Base-by-base conservation (phyloP, 2,329 filamentous ascomycete species). In the Fusarium sp. region DNA sequence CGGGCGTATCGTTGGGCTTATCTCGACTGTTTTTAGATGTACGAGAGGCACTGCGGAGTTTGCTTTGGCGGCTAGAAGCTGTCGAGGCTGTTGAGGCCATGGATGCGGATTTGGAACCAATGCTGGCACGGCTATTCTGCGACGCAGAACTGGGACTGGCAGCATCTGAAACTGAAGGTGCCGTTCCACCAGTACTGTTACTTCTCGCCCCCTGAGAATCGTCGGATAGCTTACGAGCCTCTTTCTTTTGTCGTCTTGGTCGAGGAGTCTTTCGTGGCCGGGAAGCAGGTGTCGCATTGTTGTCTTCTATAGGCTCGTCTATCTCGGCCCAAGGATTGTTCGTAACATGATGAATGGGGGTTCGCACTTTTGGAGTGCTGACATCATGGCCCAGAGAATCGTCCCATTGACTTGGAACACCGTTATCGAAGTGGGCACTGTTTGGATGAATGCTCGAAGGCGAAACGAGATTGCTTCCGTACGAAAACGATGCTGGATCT, bases 31-130 rank as follows among this genome's bases (percentile, higher is more conserved):
- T 74, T 48, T 74, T 74, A 25, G 72, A 74, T 11, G 72, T 74
- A 39, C 72, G 69, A n/a, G 72, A 74, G 23, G 72, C 72, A 51
- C 72, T 74, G 29, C 72, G 69, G 33, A 74, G 72, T 55, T 74
- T 74, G 50, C 63, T 73, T 33, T 66, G 62, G 6, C 72, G 72
- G 41, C 70, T 74, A 5, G 72, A 73, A 27, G 60, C n/a, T 33
- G 72, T 71, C 5, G 72, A 76, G 11, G 50, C 55, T 21, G 68
- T 67, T 2, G 72, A 74, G 2, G 64, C 58, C 37, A 74, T 72
- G 13, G 72, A 71, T 4, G 57, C 55, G 3, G 72, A 57, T 45
- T 73, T 74, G 27, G 72, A 74, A 4, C 51, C 63, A 25, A 63
- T 57, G 33, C 72, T 74, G 14, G 60, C 69, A 4, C 64, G 72